Evolutionary conservation across 768 basidiomycete species (phyloP).

Genomic region (Mycena floridula): DNA sequence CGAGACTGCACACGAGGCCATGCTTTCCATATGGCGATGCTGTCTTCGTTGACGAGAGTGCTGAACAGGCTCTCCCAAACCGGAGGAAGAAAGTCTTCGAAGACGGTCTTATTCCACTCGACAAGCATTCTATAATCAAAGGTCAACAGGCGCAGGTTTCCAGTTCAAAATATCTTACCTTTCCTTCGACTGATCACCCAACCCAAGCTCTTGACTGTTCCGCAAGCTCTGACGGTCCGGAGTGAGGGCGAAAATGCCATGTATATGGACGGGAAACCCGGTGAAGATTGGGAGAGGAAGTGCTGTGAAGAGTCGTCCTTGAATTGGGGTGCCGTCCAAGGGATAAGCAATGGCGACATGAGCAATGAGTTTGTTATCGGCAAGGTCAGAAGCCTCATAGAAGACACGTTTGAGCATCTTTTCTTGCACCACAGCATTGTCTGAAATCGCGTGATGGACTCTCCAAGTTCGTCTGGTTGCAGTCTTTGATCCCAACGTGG

Average conservation of each 20-base stretch:
- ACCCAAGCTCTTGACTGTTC: constrained; percentile 19
- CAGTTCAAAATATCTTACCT: constrained; percentile 7
- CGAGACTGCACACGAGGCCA: constrained; percentile 10
- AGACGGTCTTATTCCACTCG: constrained; percentile 13
- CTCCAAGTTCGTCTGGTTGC: constrained; percentile 15
- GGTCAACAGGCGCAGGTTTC: neutral
- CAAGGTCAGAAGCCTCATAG: constrained; percentile 10
- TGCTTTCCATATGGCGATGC: constrained; percentile 11
- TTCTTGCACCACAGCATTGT: constrained; percentile 7
- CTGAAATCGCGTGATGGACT: constrained; percentile 10
- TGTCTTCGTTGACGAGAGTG: constrained; percentile 7
- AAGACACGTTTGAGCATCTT: constrained; percentile 8
- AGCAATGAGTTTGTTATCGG: constrained; percentile 21
- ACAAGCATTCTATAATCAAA: constrained; percentile 12
- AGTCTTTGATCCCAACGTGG: no score
- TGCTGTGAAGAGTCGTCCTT: constrained; percentile 24
- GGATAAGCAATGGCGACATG: constrained; percentile 21
- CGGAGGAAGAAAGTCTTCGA: constrained; percentile 13
- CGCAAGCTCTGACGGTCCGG: constrained; percentile 23
- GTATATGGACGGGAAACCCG: constrained; percentile 22
- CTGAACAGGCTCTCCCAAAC: constrained; percentile 10
- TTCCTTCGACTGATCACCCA: constrained; percentile 12
- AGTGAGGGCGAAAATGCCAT: constrained; percentile 25
- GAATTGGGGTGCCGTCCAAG: neutral
- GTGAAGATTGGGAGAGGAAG: constrained; percentile 26